Conservation (phyloP, 495 filamentous ascomycete genomes). For the Neurospora intermedia region DNA sequence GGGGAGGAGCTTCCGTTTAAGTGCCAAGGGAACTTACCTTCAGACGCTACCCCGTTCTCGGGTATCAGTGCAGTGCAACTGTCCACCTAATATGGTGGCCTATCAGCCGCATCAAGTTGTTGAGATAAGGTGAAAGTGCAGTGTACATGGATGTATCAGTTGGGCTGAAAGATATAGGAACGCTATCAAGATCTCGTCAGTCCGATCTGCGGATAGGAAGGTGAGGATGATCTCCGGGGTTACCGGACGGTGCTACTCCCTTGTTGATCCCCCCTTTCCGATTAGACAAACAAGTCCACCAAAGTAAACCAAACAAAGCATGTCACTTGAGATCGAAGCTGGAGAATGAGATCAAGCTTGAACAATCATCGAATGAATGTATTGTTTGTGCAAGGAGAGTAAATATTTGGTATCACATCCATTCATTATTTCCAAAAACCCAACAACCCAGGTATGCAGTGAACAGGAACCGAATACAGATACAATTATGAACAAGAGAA, state of each 20-base stretch:
- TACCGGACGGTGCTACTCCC: background rate
- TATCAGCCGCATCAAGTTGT: background rate
- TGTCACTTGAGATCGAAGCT: background rate
- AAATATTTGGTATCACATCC: constrained; percentile 1
- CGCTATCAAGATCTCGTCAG: background rate
- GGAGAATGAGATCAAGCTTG: background rate
- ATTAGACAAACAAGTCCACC: background rate
- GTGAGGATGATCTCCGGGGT: background rate
- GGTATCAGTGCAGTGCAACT: background rate
- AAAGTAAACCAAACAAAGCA: background rate
- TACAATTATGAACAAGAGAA: constrained; percentile 1
- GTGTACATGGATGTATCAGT: background rate
- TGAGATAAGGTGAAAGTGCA: background rate
- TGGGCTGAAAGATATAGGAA: background rate
- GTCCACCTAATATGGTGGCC: background rate
- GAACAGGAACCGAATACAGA: background rate
- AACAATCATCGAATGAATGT: background rate
- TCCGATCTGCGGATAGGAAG: background rate
- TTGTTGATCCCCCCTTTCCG: background rate
- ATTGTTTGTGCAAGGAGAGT: constrained; percentile 1
- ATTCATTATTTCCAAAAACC: constrained; percentile 1
- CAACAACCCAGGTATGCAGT: background rate
- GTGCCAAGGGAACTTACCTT: background rate
- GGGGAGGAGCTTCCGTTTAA: too few relatives aligned
- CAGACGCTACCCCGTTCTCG: background rate